Evolutionary conservation across 306 rosid genomes (phyloP), one percentile per base, ranked within the genome.

Genomic region (Cercis canadensis): DNA sequence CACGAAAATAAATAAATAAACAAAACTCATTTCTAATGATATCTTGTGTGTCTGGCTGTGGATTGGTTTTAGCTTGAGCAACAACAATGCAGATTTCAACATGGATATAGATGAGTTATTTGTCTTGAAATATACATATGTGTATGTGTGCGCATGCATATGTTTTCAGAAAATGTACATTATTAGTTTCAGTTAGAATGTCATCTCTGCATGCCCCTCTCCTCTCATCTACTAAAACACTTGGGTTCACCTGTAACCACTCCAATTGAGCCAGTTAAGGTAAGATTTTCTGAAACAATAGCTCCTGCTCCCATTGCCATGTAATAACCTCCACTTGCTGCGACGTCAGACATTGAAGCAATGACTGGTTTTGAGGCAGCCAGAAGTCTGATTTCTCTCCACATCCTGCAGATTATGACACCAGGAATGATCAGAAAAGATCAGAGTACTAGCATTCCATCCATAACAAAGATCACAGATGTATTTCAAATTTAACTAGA

Each of bases 321-420:
- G 77, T 91, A 90, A 85, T 91, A 94, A 57, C 99, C 96, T 69
- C 99, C 99, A 80, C 99, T 94, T 71, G 97, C 97, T 49, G 99
- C 95, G 70, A 91, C 86, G 86, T 94, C 97, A 70, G 97, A 87
- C 99, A 91, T 94, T 54, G 99, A 94, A 67, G 99, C 89, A 75
- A 94, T 57, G 56, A 94, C 99, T 50, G 99, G 99, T 81, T 89
- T 91, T 76, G 95, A 74, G 73, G 78, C 90, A 78, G 99, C 99
- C 86, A 94, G 69, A 81, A 91, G 91, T 80, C 86, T 87, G 84
- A 94, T 94, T 85, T 94, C 97, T 75, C 97, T 91, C 99, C 99
- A 94, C 95, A 94, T 90, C 81, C 99, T 94, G 85, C 75, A 77
- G 52, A 63, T 32, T 71, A 81, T 64, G 41, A 78, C 70, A 47